Conservation (phyloP, 352 stramenopile genomes). For the Blastocystis hominis region DNA sequence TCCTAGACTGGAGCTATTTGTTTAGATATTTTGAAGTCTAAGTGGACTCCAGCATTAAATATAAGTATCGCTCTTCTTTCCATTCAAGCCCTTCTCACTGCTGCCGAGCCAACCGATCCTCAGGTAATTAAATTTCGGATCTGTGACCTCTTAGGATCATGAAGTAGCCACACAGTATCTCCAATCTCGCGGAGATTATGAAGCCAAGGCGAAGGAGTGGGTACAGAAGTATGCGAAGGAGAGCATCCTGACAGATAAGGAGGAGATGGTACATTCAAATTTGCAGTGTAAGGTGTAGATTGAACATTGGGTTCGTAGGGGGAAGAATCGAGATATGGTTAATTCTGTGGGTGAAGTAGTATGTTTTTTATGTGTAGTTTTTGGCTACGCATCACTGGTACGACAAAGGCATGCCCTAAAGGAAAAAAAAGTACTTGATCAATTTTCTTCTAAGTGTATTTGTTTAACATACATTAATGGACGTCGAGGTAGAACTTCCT, state of each 20-base stretch:
- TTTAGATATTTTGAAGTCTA: conserved; percentile 78
- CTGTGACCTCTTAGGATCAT: conserved; percentile 63
- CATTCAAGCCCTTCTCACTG: conserved; percentile 75
- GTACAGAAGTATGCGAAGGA: background rate
- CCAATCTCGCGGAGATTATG: conserved; percentile 62
- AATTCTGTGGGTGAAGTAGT: background rate
- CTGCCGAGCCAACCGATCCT: conserved; percentile 73
- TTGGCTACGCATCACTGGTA: conserved; percentile 28
- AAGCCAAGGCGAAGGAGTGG: conserved; percentile 15
- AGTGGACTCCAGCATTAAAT: conserved; percentile 78
- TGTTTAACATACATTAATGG: background rate
- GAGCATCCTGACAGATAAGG: conserved; percentile 1
- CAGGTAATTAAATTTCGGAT: conserved; percentile 59
- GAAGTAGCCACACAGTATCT: conserved; percentile 76
- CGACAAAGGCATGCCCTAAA: background rate
- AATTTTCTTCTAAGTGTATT: background rate
- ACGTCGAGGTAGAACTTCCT: background rate
- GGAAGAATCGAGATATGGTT: background rate
- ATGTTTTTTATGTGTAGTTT: background rate
- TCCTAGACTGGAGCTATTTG: conserved; percentile 76
- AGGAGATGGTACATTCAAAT: background rate
- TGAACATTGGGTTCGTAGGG: background rate
- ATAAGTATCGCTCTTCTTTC: conserved; percentile 77
- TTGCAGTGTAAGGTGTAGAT: background rate
- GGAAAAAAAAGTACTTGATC: background rate